Conservation (phyloP, 2,329 filamentous ascomycete species). For the Sclerotinia subarctica region DNA sequence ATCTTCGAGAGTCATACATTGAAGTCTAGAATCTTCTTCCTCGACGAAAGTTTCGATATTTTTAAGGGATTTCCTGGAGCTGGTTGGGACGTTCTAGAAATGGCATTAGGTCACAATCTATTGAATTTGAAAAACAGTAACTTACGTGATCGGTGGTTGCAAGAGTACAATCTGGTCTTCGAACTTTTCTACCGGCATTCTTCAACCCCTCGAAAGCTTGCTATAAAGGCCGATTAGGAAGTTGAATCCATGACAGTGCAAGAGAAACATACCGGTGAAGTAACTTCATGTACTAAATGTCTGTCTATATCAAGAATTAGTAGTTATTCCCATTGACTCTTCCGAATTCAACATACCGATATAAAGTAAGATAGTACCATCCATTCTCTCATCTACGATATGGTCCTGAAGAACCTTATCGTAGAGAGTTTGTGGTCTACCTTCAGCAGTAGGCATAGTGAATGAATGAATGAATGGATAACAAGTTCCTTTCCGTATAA, state of each 20-base stretch:
- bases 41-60: slow-evolving; percentile 79
- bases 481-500: background rate
- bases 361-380: slow-evolving; percentile 89
- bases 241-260: background rate
- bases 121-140: background rate
- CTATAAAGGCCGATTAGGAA: slow-evolving; percentile 43
- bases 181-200: slow-evolving; percentile 82
- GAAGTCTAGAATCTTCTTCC: slow-evolving; percentile 86
- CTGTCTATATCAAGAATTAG: slow-evolving; percentile 57
- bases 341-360: slow-evolving; percentile 62
- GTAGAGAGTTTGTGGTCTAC: slow-evolving; percentile 64
- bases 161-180: slow-evolving; percentile 93
- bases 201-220: slow-evolving; percentile 83
- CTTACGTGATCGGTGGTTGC: slow-evolving; percentile 81
- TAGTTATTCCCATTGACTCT: background rate
- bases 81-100: slow-evolving; percentile 83
- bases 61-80: slow-evolving; percentile 87
- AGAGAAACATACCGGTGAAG: slow-evolving; percentile 70
- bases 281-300: slow-evolving; percentile 97
- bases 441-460: slow-evolving; percentile 22
- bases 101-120: slow-evolving; percentile 26
- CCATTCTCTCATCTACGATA: slow-evolving; percentile 90
- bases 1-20: slow-evolving; percentile 94
- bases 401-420: slow-evolving; percentile 97
- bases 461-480: background rate